A percentile compares a stretch with the other conserved stretches of the same genome.
Conservation (phyloP, 2,329 filamentous ascomycete species). For the Penicillium sp. region DNA sequence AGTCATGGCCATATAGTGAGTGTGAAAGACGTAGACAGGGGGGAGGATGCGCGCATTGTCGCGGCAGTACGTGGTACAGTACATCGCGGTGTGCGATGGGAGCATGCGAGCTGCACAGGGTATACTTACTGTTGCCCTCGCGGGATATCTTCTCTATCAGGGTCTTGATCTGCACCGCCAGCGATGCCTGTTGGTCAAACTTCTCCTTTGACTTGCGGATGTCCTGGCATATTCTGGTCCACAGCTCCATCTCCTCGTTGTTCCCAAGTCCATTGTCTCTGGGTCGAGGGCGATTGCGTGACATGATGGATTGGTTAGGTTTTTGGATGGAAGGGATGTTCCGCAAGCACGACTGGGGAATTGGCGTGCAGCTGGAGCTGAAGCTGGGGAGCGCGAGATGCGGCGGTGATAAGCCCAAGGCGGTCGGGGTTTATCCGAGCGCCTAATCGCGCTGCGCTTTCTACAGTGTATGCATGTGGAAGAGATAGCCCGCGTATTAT, state of each 20-base stretch:
- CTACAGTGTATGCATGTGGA: too few relatives aligned
- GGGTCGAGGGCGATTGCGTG: slow-evolving; percentile 43
- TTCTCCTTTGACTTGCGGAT: slow-evolving; percentile 45
- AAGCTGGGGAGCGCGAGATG: slow-evolving; percentile 6
- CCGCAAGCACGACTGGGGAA: slow-evolving; percentile 5
- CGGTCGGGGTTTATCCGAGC: slow-evolving; percentile 15
- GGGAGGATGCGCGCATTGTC: too few relatives aligned
- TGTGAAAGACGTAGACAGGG: too few relatives aligned
- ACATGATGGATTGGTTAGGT: slow-evolving; percentile 29
- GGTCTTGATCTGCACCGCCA: slow-evolving; percentile 41
- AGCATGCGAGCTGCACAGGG: too few relatives aligned
- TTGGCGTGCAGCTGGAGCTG: slow-evolving; percentile 16
- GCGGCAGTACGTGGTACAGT: too few relatives aligned
- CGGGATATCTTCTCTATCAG: slow-evolving; percentile 46
- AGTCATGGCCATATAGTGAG: too few relatives aligned
- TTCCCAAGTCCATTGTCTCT: slow-evolving; percentile 45
- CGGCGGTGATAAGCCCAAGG: slow-evolving; percentile 14
- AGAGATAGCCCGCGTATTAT: too few relatives aligned
- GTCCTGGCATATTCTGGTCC: slow-evolving; percentile 45
- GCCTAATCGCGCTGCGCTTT: slow-evolving; percentile 8
- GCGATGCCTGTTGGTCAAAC: slow-evolving; percentile 41
- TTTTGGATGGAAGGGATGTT: background rate
- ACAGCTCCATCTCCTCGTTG: slow-evolving; percentile 47
- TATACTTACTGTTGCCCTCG: slow-evolving; percentile 44
- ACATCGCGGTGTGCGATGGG: too few relatives aligned